These are phyloP conservation scores for Amanita subjunquillea DNA, from an alignment of 768 basidiomycete genomes.

Conservation along the genomic window DNA sequence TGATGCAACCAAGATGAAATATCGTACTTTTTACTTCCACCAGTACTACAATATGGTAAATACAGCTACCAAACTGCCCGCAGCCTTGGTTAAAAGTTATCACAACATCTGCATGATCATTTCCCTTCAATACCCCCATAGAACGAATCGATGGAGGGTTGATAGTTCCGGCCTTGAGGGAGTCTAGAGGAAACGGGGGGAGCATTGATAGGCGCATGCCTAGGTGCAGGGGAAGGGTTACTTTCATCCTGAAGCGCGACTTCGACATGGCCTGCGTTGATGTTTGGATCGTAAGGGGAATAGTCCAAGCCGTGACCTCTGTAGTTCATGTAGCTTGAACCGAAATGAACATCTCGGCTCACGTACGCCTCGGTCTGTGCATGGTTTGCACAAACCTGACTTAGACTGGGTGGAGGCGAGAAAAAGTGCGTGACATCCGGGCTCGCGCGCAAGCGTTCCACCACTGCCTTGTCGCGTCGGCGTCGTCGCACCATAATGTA, in stretches of 20 bases:
- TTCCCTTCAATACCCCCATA: slow-evolving; percentile 17
- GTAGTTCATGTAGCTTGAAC: slow-evolving; percentile 4
- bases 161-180: slow-evolving; percentile 12
- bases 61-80: neutral
- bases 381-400: neutral
- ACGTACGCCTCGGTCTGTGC: slow-evolving; percentile 4
- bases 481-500: slow-evolving; percentile 14
- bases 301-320: neutral
- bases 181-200: slow-evolving; percentile 11
- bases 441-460: slow-evolving; percentile 9
- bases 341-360: slow-evolving; percentile 8
- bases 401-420: neutral
- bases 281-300: neutral
- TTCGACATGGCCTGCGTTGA: neutral
- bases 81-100: neutral
- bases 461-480: slow-evolving; percentile 15
- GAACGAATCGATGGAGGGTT: slow-evolving; percentile 30
- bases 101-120: neutral
- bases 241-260: neutral
- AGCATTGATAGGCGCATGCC: neutral
- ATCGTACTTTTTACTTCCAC: neutral
- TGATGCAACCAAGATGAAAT: neutral
- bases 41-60: neutral
- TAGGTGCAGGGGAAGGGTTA: neutral
- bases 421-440: too few species aligned